These are phyloP conservation scores for Saturnispora galanensis DNA, from an alignment of 805 yeast species.

Conservation along the genomic window DNA sequence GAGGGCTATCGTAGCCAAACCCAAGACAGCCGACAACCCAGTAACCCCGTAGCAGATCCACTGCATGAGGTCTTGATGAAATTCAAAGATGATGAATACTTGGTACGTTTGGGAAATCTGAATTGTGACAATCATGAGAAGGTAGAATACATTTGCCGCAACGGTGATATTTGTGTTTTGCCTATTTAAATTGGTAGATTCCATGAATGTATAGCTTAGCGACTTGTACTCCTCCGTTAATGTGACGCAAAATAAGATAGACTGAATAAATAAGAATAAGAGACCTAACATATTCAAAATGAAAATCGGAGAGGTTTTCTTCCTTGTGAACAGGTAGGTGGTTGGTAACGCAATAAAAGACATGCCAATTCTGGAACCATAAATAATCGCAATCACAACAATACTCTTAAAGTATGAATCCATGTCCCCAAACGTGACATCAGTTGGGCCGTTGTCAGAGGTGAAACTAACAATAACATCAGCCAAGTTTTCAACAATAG, in stretches of 20 bases:
- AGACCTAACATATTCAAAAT: conserved; percentile 59
- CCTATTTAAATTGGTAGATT: conserved; percentile 31
- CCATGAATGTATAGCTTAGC: conserved; percentile 37
- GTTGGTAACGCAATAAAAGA: conserved; percentile 37
- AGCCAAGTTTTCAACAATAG: conserved; percentile 10
- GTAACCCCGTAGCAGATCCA: conserved; percentile 33
- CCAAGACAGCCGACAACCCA: conserved; percentile 32
- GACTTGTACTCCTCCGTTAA: conserved; percentile 43
- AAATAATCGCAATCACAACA: conserved; percentile 34
- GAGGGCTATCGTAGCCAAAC: conserved; percentile 45
- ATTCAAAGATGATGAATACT: conserved; percentile 56
- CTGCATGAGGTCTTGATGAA: conserved; percentile 35
- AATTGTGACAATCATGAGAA: conserved; percentile 49
- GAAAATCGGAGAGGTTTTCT: conserved; percentile 59
- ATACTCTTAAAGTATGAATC: conserved; percentile 29
- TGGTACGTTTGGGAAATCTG: conserved; percentile 65
- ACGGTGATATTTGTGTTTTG: conserved; percentile 40
- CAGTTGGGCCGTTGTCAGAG: conserved; percentile 31
- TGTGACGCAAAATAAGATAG: conserved; percentile 49
- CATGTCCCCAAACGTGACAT: conserved; percentile 32
- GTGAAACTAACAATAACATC: conserved; percentile 30
- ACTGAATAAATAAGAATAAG: conserved; percentile 45
- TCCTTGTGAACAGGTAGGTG: conserved; percentile 40
- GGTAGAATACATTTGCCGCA: conserved; percentile 52
- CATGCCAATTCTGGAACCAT: conserved; percentile 53